phyloP scores from a whole-genome alignment of 805 yeast species.

The Yamadazyma endophytica region DNA sequence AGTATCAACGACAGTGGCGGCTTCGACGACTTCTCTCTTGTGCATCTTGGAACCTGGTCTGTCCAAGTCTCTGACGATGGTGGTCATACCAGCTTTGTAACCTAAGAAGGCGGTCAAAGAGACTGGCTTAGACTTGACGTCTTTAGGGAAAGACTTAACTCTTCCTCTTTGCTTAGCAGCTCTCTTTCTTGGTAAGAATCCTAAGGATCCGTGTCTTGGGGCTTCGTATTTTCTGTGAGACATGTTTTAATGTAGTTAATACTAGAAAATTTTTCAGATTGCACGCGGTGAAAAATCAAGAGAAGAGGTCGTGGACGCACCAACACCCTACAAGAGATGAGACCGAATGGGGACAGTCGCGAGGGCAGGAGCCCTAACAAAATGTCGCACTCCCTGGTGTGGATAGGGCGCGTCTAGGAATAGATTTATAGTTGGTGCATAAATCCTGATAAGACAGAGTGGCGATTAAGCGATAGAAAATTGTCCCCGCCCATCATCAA shows the following conservation, averaged over 20 bases:
- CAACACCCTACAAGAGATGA: no score
- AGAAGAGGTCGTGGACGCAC: not conserved
- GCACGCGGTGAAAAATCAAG: not conserved
- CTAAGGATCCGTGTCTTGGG: constrained; percentile 99
- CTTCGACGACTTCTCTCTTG: constrained; percentile 99
- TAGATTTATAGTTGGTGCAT: no score
- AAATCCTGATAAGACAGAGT: no score
- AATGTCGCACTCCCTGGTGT: no score
- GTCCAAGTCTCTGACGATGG: constrained; percentile 99
- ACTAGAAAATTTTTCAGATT: constrained; percentile 6
- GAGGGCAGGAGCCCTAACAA: no score
- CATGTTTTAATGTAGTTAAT: constrained; percentile 42
- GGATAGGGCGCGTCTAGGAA: no score
- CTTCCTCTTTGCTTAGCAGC: constrained; percentile 97
- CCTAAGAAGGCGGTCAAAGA: constrained; percentile 95
- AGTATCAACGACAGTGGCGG: constrained; percentile 98
- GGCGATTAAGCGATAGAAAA: no score
- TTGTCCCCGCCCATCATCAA: no score
- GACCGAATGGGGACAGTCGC: no score
- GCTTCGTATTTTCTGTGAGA: constrained; percentile 99
- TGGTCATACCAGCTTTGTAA: constrained; percentile 99
- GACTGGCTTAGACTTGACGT: constrained; percentile 14
- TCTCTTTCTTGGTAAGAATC: constrained; percentile 99
- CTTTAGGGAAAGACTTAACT: constrained; percentile 95
- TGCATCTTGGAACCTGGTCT: constrained; percentile 99